These are phyloP conservation scores for Colletotrichum theobromicola DNA, from an alignment of 2,329 filamentous ascomycete genomes.

Conservation along the genomic window DNA sequence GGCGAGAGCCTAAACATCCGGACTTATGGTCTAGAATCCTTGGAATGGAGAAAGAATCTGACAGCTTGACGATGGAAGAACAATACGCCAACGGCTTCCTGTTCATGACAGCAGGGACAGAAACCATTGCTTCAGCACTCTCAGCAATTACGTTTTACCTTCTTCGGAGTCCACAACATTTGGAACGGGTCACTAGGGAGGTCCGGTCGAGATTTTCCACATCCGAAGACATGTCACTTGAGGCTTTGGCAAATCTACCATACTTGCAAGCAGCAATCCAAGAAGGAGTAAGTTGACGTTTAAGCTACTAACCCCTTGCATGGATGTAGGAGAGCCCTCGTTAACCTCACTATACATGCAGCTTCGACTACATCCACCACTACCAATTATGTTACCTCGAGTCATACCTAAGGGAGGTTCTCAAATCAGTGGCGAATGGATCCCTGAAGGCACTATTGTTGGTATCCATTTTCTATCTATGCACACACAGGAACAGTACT, in stretches of 20 bases:
- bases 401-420: background rate
- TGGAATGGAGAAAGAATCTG: background rate
- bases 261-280: background rate
- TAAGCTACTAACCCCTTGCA: background rate
- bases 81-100: constrained; percentile 1
- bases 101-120: constrained; percentile 4
- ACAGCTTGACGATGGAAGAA: background rate
- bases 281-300: background rate
- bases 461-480: background rate
- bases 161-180: background rate
- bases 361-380: background rate
- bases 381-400: background rate
- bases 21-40: constrained; percentile 4
- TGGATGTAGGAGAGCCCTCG: background rate
- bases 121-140: background rate
- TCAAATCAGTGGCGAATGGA: background rate
- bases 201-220: background rate
- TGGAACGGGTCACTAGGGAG: constrained; percentile 6
- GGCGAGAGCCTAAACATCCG: background rate
- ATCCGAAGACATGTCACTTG: background rate
- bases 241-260: background rate
- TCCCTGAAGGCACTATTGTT: background rate
- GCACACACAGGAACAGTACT: background rate
- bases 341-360: background rate
- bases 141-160: constrained; percentile 1